These are phyloP conservation scores for Solanum ahanhuiri DNA, from an alignment of 257 asterid genomes.

Conservation along the genomic window DNA sequence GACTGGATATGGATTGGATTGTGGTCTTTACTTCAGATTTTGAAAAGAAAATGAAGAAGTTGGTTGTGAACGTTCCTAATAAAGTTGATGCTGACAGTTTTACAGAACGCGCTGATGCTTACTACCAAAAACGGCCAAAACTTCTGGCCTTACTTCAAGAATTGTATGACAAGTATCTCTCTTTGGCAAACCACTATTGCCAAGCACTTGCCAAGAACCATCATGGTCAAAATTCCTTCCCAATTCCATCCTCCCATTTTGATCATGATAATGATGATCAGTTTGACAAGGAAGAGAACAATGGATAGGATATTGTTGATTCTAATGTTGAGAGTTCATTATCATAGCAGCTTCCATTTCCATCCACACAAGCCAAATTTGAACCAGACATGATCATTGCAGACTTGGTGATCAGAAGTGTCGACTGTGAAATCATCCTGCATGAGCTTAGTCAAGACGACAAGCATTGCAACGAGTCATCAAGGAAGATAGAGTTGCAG, in stretches of 20 bases:
- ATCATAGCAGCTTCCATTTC: conserved; percentile 35
- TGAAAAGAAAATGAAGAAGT: too few species aligned
- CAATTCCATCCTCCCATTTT: conserved; percentile 20
- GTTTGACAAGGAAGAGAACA: conserved; percentile 20
- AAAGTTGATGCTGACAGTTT: conserved; percentile 45
- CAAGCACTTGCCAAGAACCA: conserved; percentile 44
- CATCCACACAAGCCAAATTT: conserved; percentile 3
- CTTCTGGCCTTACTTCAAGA: conserved; percentile 58
- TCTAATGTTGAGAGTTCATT: conserved; percentile 62
- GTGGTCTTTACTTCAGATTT: too few species aligned
- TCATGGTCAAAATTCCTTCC: conserved; percentile 38
- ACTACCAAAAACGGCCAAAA: conserved; percentile 79
- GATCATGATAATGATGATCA: conserved; percentile 14
- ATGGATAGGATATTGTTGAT: conserved; percentile 30
- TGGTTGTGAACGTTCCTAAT: conserved; percentile 18
- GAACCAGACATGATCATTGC: conserved; percentile 51
- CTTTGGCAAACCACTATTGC: conserved; percentile 68
- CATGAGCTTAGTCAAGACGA: conserved; percentile 34
- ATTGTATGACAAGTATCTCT: conserved; percentile 64
- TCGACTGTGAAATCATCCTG: conserved; percentile 45
- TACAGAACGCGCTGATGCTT: conserved; percentile 58
- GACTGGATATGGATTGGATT: too few species aligned
- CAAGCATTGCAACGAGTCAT: too few species aligned
- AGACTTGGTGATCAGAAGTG: conserved; percentile 52
- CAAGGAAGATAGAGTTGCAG: conserved; percentile 57